A percentile compares a stretch with the other conserved stretches of the same genome.
Evolutionary conservation across 23 red algal species (phyloP).

Genomic region (Gracilariopsis chorda): DNA sequence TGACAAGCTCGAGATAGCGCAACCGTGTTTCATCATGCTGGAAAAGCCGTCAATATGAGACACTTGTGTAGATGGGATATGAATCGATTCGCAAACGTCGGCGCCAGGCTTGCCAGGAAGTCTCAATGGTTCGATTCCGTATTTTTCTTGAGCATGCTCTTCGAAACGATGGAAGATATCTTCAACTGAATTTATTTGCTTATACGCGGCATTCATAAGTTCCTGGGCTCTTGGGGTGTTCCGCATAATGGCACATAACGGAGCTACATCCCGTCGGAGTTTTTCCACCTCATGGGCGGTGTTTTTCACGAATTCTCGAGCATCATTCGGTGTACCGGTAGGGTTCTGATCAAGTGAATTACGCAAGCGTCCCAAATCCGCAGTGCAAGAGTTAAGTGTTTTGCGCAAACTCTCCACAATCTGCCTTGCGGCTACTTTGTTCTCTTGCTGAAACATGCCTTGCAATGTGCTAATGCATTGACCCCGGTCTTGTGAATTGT

Average conservation of each 20-base stretch:
- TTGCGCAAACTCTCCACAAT: slow-evolving; percentile 19
- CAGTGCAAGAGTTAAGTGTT: not conserved
- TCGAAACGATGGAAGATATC: slow-evolving; percentile 24
- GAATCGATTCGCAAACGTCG: not conserved
- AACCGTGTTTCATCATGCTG: not conserved
- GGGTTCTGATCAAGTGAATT: not conserved
- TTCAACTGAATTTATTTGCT: slow-evolving; percentile 19
- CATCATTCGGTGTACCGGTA: not conserved
- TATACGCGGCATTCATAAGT: not conserved
- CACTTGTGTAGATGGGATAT: not conserved
- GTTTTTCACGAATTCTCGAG: not conserved
- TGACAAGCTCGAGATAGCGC: not conserved
- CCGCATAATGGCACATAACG: not conserved
- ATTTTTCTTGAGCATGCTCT: not conserved
- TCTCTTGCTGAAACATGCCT: slow-evolving; percentile 21
- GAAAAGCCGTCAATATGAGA: not conserved
- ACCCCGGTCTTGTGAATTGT: too few relatives aligned
- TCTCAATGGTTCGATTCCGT: not conserved
- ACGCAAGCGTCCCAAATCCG: not conserved
- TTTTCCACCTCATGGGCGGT: slow-evolving; percentile 26
- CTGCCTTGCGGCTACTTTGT: not conserved
- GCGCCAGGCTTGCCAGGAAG: not conserved
- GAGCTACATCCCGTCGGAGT: not conserved
- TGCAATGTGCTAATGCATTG: too few relatives aligned
- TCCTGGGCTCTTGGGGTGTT: slow-evolving; percentile 1